Conservation (phyloP, 148 eudicot genomes). For the Tetragonia tetragonoides region DNA sequence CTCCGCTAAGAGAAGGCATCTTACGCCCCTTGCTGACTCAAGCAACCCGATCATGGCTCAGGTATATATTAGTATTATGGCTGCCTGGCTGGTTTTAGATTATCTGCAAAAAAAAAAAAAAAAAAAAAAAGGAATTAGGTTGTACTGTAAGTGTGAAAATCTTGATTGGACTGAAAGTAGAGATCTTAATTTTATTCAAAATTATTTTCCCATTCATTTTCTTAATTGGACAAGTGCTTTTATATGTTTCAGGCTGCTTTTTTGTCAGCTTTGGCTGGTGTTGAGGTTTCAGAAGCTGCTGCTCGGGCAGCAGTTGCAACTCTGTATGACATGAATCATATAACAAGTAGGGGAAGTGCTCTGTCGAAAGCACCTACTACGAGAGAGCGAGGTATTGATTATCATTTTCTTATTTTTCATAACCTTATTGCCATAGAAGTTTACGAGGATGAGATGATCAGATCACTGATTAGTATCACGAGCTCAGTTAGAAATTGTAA, state of each 20-base stretch:
- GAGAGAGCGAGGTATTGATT: slow-evolving; percentile 52
- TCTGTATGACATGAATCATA: slow-evolving; percentile 39
- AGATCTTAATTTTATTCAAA: not conserved
- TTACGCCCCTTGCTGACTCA: slow-evolving; percentile 84
- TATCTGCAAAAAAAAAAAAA: not conserved
- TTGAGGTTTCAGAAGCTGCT: slow-evolving; percentile 82
- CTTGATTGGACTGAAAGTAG: not conserved
- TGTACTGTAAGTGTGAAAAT: not conserved
- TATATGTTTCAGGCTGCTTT: slow-evolving; percentile 74
- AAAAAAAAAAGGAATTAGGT: not conserved
- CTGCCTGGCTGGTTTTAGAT: not conserved
- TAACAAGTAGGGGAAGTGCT: slow-evolving; percentile 31
- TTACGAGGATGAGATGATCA: not conserved
- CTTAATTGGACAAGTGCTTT: not conserved
- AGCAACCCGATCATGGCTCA: slow-evolving; percentile 99
- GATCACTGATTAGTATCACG: not conserved
- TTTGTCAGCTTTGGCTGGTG: slow-evolving; percentile 86
- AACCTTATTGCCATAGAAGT: not conserved
- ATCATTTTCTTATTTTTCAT: not conserved
- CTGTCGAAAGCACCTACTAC: slow-evolving; percentile 25
- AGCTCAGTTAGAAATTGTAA: not conserved
- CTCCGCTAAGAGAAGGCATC: slow-evolving; percentile 58
- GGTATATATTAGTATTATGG: slow-evolving; percentile 35
- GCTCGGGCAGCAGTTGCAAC: slow-evolving; percentile 77
- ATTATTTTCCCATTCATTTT: not conserved